Evolutionary conservation across 352 stramenopile species (phyloP), one percentile per base, ranked within the genome.

Genomic region (Globisporangium viniferum): DNA sequence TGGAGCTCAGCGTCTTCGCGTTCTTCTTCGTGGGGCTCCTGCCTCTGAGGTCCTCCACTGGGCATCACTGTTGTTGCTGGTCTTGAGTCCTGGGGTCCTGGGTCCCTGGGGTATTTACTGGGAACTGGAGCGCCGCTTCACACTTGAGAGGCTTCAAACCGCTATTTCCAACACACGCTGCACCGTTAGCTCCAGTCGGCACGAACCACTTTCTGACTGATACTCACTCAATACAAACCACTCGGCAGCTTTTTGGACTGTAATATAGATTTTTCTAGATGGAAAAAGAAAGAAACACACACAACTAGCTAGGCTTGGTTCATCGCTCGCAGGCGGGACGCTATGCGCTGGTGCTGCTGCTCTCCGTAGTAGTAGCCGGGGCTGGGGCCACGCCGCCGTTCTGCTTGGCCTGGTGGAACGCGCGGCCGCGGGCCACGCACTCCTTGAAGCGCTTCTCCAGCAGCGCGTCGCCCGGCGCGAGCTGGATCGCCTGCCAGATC

Each of bases 371-470:
- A 57, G 31, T n/a, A 5, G 48, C 20, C 48, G 44, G 7, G 29
- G 24, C 15, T 4, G 18, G 12, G 10, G 12, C 51, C 10, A 22
- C 36, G 3, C 20, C 58, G 35, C 62, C 67, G 59, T 22, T 68
- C 54, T 74, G 70, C 76, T 89, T 89, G 53, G 73, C 71, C 57
- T 86, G 78, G 75, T 88, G 73, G 65, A 86, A 73, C 14, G 78
- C 80, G 29, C 86, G 86, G 48, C 84, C 86, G 57, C 86, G 85
- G 49, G 84, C 79, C 15, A 94, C 86, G 65, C 85, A 91, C 27
- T 86, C 82, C 72, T 94, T 78, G 78, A 94, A 94, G 65, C 84
- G 82, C 68, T 89, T 91, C 75, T 94, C 88, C 7, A 94, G 71
- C 33, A 88, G 59, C 65, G 88, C 83, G 70, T 94, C 82, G 39